Percentiles rank a stretch among this genome's conserved stretches.
Conservation (phyloP, 352 stramenopile species). For the Pythium dissimile region DNA sequence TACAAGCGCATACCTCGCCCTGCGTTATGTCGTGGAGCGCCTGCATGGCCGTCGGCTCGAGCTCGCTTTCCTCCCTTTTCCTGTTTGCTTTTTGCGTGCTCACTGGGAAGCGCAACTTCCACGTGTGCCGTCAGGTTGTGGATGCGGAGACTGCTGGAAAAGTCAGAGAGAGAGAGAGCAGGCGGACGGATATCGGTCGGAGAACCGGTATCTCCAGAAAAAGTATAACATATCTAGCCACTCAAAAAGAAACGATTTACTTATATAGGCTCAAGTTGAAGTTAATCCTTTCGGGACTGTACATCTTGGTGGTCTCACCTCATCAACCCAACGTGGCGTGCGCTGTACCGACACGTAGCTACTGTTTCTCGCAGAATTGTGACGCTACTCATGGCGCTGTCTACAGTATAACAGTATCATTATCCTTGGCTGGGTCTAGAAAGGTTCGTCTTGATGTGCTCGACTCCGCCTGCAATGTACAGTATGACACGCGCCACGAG, state of each 20-base stretch:
- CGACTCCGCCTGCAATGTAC: no score
- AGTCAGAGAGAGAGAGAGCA: background rate
- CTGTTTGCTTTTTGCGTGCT: background rate
- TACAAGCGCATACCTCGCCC: conserved; percentile 24
- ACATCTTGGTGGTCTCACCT: background rate
- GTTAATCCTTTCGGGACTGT: background rate
- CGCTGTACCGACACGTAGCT: no score
- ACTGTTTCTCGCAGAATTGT: no score
- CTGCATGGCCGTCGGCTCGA: conserved; percentile 39
- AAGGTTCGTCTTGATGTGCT: no score
- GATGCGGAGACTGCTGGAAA: background rate
- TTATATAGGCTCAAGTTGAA: background rate
- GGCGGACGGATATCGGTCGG: no score
- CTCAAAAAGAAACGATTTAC: no score
- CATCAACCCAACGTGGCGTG: no score
- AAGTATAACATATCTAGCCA: no score
- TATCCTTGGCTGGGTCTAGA: no score
- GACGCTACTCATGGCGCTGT: no score
- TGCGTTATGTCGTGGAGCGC: conserved; percentile 69
- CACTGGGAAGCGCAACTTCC: background rate
- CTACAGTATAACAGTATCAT: no score
- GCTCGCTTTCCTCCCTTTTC: background rate
- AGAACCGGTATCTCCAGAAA: background rate
- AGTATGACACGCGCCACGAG: no score
- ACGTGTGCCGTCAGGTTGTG: background rate